Conservation (phyloP, 1,284 basidiomycete species). For the Mixia osmundae region DNA sequence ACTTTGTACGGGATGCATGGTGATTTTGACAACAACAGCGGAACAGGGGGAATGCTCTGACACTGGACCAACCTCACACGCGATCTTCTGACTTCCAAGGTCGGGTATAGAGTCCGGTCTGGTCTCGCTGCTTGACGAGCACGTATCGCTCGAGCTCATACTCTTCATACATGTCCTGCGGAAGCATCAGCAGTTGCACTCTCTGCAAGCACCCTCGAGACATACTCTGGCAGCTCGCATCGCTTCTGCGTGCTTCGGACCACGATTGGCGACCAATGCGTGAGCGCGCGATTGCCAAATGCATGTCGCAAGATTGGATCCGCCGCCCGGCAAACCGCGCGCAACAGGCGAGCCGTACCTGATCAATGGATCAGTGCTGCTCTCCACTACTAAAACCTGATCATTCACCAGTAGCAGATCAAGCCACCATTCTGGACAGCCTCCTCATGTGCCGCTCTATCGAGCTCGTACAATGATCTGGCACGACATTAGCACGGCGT, state of each 20-base stretch:
- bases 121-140: conserved; percentile 38
- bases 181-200: background rate
- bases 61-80: too few species aligned
- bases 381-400: background rate
- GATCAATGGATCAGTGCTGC: background rate
- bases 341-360: conserved; percentile 1
- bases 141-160: conserved; percentile 55
- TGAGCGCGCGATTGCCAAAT: conserved; percentile 72
- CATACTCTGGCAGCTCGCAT: conserved; percentile 43
- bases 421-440: conserved; percentile 30
- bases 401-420: conserved; percentile 12
- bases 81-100: too few species aligned
- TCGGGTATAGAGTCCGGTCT: conserved; percentile 16
- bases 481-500: conserved; percentile 69
- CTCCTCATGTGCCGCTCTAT: conserved; percentile 66
- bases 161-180: conserved; percentile 39
- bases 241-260: conserved; percentile 53
- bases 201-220: background rate
- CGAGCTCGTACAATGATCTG: conserved; percentile 50
- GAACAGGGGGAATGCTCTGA: too few species aligned
- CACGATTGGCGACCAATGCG: conserved; percentile 50
- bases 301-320: conserved; percentile 78
- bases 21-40: too few species aligned
- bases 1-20: too few species aligned
- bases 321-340: too few species aligned